Evolutionary conservation across 805 yeast species (phyloP).

Genomic region (Candida xiaguanensis): DNA sequence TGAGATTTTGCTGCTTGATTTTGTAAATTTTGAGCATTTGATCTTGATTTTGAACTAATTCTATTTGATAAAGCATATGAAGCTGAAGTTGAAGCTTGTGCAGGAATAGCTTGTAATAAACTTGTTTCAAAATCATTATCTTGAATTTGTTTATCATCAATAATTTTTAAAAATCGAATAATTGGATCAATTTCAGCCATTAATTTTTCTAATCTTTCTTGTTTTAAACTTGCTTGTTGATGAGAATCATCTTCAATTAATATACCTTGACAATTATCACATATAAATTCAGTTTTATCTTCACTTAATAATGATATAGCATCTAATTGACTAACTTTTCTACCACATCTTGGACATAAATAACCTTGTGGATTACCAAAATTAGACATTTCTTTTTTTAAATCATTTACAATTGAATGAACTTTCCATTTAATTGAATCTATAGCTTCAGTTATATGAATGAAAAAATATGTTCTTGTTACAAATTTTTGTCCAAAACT

Average conservation of each 20-base stretch:
- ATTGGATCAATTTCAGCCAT: conserved; percentile 91
- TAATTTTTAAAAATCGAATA: conserved; percentile 67
- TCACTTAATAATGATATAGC: conserved; percentile 79
- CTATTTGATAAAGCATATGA: conserved; percentile 61
- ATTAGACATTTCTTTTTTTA: conserved; percentile 79
- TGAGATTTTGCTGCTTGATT: conserved; percentile 62
- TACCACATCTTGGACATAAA: conserved; percentile 80
- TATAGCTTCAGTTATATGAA: conserved; percentile 88
- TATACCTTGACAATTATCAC: conserved; percentile 77
- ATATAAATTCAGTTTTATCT: conserved; percentile 75
- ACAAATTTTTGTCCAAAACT: conserved; percentile 60
- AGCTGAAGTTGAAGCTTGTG: conserved; percentile 65
- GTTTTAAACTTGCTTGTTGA: conserved; percentile 75
- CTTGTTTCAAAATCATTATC: conserved; percentile 48
- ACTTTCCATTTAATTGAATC: conserved; percentile 97
- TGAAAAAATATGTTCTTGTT: conserved; percentile 76
- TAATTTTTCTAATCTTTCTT: conserved; percentile 72
- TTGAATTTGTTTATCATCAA: conserved; percentile 38
- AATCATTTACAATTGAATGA: conserved; percentile 72
- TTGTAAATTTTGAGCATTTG: conserved; percentile 29
- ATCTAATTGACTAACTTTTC: conserved; percentile 80
- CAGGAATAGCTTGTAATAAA: conserved; percentile 78
- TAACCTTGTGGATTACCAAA: conserved; percentile 93
- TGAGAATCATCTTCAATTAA: conserved; percentile 86
- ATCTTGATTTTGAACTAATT: conserved; percentile 24